Evolutionary conservation across 2,329 filamentous ascomycete genomes (phyloP).

Genomic region (Phyllosticta capitalensis): DNA sequence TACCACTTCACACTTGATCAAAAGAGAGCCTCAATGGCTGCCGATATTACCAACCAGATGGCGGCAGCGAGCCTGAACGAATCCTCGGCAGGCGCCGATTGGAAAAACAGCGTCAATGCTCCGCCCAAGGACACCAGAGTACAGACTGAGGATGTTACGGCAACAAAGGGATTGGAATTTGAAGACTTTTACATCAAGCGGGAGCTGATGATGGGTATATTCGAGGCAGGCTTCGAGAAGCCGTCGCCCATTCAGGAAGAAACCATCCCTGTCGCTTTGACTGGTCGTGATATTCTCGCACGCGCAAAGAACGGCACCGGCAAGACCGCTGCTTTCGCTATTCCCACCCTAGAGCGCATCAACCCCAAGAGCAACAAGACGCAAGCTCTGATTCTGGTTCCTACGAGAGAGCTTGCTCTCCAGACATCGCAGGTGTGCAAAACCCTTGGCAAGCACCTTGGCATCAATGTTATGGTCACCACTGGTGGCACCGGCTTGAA

Average conservation of each 20-base stretch:
- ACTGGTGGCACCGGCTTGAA: conserved; percentile 91
- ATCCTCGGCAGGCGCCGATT: conserved; percentile 49
- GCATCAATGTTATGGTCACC: conserved; percentile 98
- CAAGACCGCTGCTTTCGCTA: conserved; percentile 96
- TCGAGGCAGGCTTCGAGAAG: conserved; percentile 97
- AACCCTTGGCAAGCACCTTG: conserved; percentile 91
- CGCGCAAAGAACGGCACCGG: conserved; percentile 97
- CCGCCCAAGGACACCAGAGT: conserved; percentile 66
- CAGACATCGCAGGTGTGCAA: conserved; percentile 99
- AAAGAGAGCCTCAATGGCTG: conserved; percentile 28
- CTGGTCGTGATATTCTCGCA: conserved; percentile 88
- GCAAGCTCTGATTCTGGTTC: conserved; percentile 91
- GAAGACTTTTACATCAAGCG: conserved; percentile 95
- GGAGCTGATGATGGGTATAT: conserved; percentile 96
- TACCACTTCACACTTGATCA: neutral
- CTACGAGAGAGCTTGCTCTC: conserved; percentile 90
- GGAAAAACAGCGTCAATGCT: conserved; percentile 64
- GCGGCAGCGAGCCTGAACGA: conserved; percentile 44
- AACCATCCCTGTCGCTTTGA: conserved; percentile 91
- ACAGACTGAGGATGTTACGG: conserved; percentile 95
- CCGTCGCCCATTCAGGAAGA: conserved; percentile 99
- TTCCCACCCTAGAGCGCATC: conserved; percentile 88
- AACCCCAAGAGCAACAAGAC: conserved; percentile 96
- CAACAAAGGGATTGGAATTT: conserved; percentile 94
- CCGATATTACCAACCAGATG: conserved; percentile 47